Base-by-base conservation (phyloP, 352 stramenopile genomes). In the Blastocystis sp. region DNA sequence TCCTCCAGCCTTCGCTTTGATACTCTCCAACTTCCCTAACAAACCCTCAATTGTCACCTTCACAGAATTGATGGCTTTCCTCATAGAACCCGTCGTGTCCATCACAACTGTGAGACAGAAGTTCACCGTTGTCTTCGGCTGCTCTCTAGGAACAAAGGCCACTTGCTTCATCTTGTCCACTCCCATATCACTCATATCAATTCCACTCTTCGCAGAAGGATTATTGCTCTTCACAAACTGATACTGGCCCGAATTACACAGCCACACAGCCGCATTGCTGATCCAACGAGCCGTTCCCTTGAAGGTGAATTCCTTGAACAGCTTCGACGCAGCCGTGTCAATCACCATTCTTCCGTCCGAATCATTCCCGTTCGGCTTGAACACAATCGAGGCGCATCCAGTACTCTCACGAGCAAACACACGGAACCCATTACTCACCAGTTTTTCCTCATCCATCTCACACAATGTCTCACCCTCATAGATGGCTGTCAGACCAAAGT, bases 321-420 rank as follows among this genome's bases (percentile, higher is more conserved):
- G n/a, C n/a, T n/a, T n/a, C n/a, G n/a, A n/a, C n/a, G n/a, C n/a
- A n/a, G n/a, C n/a, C n/a, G n/a, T n/a, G n/a, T n/a, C n/a, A n/a
- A n/a, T n/a, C 67, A 77, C 2, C 71, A 81, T 81, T 81, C 71
- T 61, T 59, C 71, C 71, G 21, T 66, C 5, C 3, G 19, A 61
- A 74, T 43, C 4, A 45, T 23, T 34, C 11, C 21, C 43, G 4
- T 81, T 17, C 28, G 23, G n/a, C n/a, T n/a, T n/a, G n/a, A n/a
- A n/a, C n/a, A n/a, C n/a, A n/a, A n/a, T n/a, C n/a, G n/a, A n/a
- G n/a, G n/a, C n/a, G n/a, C n/a, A n/a, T n/a, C n/a, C n/a, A n/a
- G n/a, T n/a, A n/a, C n/a, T n/a, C n/a, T n/a, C n/a, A n/a, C n/a
- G n/a, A n/a, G n/a, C n/a, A n/a, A n/a, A n/a, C n/a, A n/a, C n/a